A percentile compares a stretch with the other conserved stretches of the same genome.
Conservation (phyloP, 306 rosid genomes). For the Vachellia collinsii region DNA sequence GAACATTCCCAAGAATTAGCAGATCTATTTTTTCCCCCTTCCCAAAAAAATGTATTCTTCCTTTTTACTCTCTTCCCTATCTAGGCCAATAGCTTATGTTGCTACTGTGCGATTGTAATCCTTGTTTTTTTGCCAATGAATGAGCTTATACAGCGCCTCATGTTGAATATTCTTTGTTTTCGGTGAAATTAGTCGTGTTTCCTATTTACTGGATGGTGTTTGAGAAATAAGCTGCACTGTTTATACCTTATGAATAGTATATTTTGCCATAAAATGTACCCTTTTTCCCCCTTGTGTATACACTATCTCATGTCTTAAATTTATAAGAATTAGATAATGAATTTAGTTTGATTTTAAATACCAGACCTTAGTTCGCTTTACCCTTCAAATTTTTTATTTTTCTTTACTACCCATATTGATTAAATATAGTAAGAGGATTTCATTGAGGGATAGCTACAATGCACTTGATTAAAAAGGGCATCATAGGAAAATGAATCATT, state of each 20-base stretch:
- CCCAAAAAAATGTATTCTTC: background rate
- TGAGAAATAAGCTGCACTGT: background rate
- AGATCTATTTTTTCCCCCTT: background rate
- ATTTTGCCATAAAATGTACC: background rate
- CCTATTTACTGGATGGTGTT: background rate
- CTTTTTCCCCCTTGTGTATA: background rate
- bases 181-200: background rate
- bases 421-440: too few relatives aligned
- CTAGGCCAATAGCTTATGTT: background rate
- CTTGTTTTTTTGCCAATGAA: background rate
- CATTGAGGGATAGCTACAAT: too few relatives aligned
- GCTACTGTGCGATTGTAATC: background rate
- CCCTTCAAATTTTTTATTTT: too few relatives aligned
- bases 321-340: too few relatives aligned
- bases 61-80: background rate
- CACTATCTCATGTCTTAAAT: too few relatives aligned
- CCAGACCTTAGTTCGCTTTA: too few relatives aligned
- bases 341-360: too few relatives aligned
- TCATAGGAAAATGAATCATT: too few relatives aligned
- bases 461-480: too few relatives aligned
- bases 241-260: background rate
- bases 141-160: background rate
- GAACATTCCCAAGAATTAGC: constrained; percentile 85
- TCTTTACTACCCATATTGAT: too few relatives aligned
- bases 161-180: background rate